phyloP scores from a whole-genome alignment of 495 filamentous ascomycete species.

The Recurvomyces mirabilis region DNA sequence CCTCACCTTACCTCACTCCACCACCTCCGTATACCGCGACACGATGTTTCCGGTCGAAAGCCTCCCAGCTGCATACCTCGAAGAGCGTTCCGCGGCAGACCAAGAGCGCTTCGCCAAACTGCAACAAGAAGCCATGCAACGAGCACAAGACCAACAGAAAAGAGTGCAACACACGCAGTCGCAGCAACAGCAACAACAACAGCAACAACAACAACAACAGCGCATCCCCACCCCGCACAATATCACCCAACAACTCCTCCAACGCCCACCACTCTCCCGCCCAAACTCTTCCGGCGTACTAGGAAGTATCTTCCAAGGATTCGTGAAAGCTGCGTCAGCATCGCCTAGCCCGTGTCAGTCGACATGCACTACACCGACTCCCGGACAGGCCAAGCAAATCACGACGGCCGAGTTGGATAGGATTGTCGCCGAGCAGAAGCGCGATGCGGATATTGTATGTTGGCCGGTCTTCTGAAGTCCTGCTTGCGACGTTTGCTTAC shows the following conservation, averaged over 20 bases:
- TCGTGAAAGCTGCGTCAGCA: conserved; percentile 1
- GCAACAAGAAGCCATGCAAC: not conserved
- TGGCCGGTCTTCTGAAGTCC: not conserved
- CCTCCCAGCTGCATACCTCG: conserved; percentile 4
- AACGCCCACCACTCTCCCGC: conserved; percentile 6
- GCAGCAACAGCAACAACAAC: too few relatives aligned
- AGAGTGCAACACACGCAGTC: too few relatives aligned
- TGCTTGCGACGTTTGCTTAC: not conserved
- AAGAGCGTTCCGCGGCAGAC: conserved; percentile 2
- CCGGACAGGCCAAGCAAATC: conserved; percentile 2
- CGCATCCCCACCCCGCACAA: not conserved
- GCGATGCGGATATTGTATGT: conserved; percentile 13
- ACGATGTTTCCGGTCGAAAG: not conserved
- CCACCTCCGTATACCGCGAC: too few relatives aligned
- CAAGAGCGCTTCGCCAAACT: not conserved
- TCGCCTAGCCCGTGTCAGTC: not conserved
- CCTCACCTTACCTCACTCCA: too few relatives aligned
- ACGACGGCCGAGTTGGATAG: not conserved
- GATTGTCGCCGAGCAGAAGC: conserved; percentile 8
- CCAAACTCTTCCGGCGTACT: conserved; percentile 7
- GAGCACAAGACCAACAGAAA: not conserved
- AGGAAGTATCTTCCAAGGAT: conserved; percentile 13
- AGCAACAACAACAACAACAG: not conserved
- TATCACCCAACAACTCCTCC: conserved; percentile 1
- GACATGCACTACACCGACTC: not conserved